phyloP scores from a whole-genome alignment of 2,329 filamentous ascomycete species.

The Lachnellula subtilissima region DNA sequence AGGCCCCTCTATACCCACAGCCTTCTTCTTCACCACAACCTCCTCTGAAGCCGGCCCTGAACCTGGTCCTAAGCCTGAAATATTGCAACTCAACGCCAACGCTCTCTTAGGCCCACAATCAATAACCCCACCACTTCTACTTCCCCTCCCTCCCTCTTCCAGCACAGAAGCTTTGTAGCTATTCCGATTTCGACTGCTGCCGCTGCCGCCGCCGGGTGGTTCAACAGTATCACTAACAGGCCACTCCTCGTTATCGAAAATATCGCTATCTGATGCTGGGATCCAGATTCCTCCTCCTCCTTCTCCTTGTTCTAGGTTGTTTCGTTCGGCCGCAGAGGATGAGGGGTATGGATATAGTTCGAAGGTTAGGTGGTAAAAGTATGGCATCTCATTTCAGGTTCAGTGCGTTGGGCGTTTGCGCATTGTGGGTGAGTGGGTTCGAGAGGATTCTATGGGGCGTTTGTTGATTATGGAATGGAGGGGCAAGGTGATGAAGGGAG shows the following conservation, averaged over 20 bases:
- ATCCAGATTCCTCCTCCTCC: slow-evolving; percentile 40
- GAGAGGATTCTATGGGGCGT: too few species aligned
- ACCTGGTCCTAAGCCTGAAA: too few species aligned
- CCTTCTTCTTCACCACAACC: too few species aligned
- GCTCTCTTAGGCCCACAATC: slow-evolving; percentile 31
- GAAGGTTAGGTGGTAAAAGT: slow-evolving; percentile 63
- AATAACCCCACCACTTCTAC: too few species aligned
- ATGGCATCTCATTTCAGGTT: slow-evolving; percentile 21
- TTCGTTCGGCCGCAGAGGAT: slow-evolving; percentile 3
- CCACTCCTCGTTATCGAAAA: slow-evolving; percentile 33
- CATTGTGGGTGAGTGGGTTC: neutral
- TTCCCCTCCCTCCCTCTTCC: neutral
- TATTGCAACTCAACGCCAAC: slow-evolving; percentile 4
- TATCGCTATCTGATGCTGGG: slow-evolving; percentile 42
- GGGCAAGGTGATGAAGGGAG: too few species aligned
- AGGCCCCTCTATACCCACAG: too few species aligned
- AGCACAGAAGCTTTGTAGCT: neutral
- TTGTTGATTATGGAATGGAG: too few species aligned
- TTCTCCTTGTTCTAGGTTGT: neutral
- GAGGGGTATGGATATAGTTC: slow-evolving; percentile 48
- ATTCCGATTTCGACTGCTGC: neutral
- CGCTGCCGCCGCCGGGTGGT: slow-evolving; percentile 7
- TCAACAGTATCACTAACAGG: slow-evolving; percentile 4
- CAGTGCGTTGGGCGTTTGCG: neutral
- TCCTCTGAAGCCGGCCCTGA: too few species aligned